phyloP scores from a whole-genome alignment of 148 eudicot genomes.

The Camellia sinensis region DNA sequence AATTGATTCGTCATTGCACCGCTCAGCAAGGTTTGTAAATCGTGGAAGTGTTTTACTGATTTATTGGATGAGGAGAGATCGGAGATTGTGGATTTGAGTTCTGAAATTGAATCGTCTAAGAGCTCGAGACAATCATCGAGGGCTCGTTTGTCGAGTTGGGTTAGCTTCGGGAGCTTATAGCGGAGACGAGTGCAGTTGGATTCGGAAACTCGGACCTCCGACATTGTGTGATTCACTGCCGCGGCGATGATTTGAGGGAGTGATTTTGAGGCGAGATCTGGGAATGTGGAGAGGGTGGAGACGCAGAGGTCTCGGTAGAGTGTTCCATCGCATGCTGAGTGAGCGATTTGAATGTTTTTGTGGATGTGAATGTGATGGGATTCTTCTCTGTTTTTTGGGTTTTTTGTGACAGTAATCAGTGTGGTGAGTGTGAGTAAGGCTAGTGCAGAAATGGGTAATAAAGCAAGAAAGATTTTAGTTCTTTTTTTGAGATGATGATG shows the following conservation, averaged over 20 bases:
- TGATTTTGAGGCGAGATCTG: conserved; percentile 46
- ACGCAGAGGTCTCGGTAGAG: conserved; percentile 62
- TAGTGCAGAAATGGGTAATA: conserved; percentile 9
- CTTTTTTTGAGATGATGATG: not conserved
- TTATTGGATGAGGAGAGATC: conserved; percentile 34
- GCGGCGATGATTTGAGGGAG: conserved; percentile 49
- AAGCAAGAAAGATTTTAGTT: not conserved
- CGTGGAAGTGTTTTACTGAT: conserved; percentile 26
- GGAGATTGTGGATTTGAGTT: conserved; percentile 40
- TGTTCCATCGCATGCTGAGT: conserved; percentile 55
- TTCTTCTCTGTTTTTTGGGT: conserved; percentile 21
- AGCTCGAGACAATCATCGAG: conserved; percentile 74
- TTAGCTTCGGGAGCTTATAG: conserved; percentile 21
- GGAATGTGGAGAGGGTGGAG: conserved; percentile 60
- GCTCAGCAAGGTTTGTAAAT: conserved; percentile 53
- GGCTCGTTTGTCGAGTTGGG: conserved; percentile 46
- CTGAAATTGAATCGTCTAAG: conserved; percentile 40
- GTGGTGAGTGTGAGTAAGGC: conserved; percentile 25
- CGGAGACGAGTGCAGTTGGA: conserved; percentile 33
- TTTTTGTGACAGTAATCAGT: conserved; percentile 6
- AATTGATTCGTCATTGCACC: conserved; percentile 85
- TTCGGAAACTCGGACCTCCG: conserved; percentile 37
- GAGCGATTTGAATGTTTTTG: conserved; percentile 43
- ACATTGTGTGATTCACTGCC: conserved; percentile 41
- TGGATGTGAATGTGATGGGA: conserved; percentile 33